Evolutionary conservation across 2,329 filamentous ascomycete genomes (phyloP).

Genomic region (Scedosporium minutisporum): DNA sequence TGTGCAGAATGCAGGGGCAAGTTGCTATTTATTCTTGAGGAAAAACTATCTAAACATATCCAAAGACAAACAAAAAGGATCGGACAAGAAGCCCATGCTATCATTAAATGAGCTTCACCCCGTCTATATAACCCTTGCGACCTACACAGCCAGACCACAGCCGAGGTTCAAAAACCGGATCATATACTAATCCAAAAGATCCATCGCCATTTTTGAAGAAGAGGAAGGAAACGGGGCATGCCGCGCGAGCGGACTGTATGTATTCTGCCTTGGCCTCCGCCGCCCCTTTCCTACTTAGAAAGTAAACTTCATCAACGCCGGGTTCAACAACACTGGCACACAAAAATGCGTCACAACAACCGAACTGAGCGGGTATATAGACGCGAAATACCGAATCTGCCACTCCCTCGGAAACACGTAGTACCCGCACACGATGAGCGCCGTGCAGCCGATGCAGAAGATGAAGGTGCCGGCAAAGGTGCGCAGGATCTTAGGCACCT

Average conservation of each 20-base stretch:
- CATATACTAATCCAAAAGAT: too few species aligned
- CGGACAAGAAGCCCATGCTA: too few species aligned
- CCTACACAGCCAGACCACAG: too few species aligned
- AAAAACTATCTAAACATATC: too few species aligned
- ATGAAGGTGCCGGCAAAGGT: constrained; percentile 42
- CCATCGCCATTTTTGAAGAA: background rate
- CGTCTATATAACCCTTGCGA: too few species aligned
- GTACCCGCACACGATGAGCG: constrained; percentile 38
- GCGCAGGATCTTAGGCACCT: constrained; percentile 43
- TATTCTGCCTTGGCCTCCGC: background rate
- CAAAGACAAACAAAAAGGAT: too few species aligned
- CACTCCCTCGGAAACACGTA: constrained; percentile 39
- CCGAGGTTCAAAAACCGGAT: too few species aligned
- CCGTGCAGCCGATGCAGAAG: constrained; percentile 34
- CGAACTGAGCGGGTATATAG: constrained; percentile 47
- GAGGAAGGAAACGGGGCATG: background rate
- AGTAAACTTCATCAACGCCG: constrained; percentile 43
- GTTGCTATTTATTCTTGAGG: too few species aligned
- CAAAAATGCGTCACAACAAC: constrained; percentile 46
- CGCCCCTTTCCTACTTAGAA: constrained; percentile 6
- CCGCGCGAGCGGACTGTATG: background rate
- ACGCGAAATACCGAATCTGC: constrained; percentile 47
- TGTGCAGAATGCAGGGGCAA: too few species aligned
- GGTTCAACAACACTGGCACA: constrained; percentile 51
- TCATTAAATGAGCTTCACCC: too few species aligned